Conservation (phyloP, 495 filamentous ascomycete genomes). For the Xylaria nigripes region DNA sequence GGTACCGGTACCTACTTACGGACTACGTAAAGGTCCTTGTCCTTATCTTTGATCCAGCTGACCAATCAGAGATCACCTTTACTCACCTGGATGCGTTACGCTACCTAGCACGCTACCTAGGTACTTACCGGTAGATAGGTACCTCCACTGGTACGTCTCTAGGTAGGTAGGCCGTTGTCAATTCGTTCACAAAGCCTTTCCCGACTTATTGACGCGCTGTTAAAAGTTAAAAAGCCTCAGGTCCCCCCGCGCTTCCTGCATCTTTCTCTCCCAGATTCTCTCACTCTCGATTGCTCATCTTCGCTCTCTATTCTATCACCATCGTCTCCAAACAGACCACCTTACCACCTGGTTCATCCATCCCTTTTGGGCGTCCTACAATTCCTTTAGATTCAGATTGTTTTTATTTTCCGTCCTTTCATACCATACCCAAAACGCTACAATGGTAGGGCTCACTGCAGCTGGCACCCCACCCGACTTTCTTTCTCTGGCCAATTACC, state of each 20-base stretch:
- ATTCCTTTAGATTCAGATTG: neutral
- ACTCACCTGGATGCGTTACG: too few relatives aligned
- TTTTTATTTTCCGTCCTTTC: neutral
- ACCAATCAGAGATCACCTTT: too few relatives aligned
- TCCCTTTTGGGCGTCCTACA: neutral
- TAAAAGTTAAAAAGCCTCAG: constrained; percentile 11
- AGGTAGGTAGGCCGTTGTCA: neutral
- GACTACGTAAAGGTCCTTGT: too few relatives aligned
- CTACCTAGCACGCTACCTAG: too few relatives aligned
- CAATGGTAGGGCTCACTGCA: constrained; percentile 25
- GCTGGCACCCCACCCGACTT: constrained; percentile 18
- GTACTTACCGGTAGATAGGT: too few relatives aligned
- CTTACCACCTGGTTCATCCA: neutral
- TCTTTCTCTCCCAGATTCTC: neutral
- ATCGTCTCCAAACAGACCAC: neutral
- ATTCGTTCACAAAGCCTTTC: constrained; percentile 5
- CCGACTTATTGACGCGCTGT: neutral
- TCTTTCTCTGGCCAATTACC: constrained; percentile 23
- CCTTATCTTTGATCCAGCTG: too few relatives aligned
- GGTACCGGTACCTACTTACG: too few relatives aligned
- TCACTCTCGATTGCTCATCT: constrained; percentile 7
- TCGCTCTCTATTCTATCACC: constrained; percentile 6
- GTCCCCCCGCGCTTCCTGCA: constrained; percentile 1
- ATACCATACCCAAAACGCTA: constrained; percentile 20
- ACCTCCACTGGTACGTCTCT: too few relatives aligned